A percentile compares a stretch with the other conserved stretches of the same genome.
Evolutionary conservation across 768 basidiomycete species (phyloP).

Genomic region (Hygrocybe punicea): DNA sequence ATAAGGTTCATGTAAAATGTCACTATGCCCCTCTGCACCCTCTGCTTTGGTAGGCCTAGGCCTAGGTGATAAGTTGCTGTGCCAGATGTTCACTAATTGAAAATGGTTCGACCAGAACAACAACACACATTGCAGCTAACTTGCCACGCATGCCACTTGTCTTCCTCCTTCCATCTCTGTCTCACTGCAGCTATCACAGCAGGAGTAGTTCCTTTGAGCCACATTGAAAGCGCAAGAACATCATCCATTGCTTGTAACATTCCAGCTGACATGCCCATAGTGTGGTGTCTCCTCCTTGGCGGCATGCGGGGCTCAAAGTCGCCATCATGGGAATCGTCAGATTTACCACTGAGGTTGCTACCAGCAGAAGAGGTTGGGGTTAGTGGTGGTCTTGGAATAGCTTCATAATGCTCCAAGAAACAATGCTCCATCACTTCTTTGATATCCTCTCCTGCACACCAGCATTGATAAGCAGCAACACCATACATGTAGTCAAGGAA

Average conservation of each 20-base stretch:
- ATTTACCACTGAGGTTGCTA: too few species aligned
- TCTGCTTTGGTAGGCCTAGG: too few species aligned
- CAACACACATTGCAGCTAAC: too few species aligned
- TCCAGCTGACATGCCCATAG: constrained; percentile 10
- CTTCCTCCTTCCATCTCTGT: constrained; percentile 6
- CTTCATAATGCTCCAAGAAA: constrained; percentile 2
- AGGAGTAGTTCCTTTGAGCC: constrained; percentile 13
- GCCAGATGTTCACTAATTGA: too few species aligned
- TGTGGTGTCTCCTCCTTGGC: constrained; percentile 8
- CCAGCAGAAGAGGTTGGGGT: background rate
- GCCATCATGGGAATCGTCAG: background rate
- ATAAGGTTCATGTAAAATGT: too few species aligned
- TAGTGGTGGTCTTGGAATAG: constrained; percentile 2
- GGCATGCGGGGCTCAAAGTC: constrained; percentile 7
- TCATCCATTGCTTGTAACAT: constrained; percentile 12
- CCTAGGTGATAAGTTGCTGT: too few species aligned
- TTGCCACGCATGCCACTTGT: too few species aligned
- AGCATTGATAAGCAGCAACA: constrained; percentile 15
- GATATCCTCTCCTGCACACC: constrained; percentile 13
- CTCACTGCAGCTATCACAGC: constrained; percentile 2
- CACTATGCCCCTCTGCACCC: too few species aligned
- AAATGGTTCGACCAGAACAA: too few species aligned
- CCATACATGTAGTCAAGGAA: constrained; percentile 14
- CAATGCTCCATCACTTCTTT: constrained; percentile 7
- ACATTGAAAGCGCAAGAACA: constrained; percentile 8